Evolutionary conservation across 2,329 filamentous ascomycete species (phyloP), one percentile per base, ranked within the genome.

Genomic region (Exophiala bonariae): DNA sequence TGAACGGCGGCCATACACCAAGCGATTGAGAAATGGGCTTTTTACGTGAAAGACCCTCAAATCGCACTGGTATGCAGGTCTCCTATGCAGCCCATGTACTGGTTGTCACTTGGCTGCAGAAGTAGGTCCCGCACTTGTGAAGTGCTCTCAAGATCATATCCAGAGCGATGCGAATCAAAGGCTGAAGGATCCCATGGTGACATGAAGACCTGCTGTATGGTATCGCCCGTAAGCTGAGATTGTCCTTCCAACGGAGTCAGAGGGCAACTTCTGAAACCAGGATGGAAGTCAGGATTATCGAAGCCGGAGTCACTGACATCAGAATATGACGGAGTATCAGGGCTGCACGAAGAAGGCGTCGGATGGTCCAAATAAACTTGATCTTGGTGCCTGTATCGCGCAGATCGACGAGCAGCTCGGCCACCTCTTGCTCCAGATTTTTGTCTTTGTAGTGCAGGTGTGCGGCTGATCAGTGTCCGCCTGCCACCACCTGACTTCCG

Each of bases 401-500:
- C 61, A 16, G 63, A 58, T 52, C 62, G 60, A 52, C 67, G 69
- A 13, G 65, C 62, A 31, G 67, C 65, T 49, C 63, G 69, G 6
- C 69, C 68, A 11, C 68, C 69, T 54, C 65, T 70, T 8, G 66
- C 65, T 45, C 68, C 71, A 23, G 70, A 69, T 41, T 63, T 61
- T 52, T 70, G 69, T 47, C 68, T 66, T 50, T 68, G 63, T 46
- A 67, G 62, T 14, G 64, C 65, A 22, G 68, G 63, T 16, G 61
- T 55, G n/a, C 72, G 66, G 30, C 65, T 62, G 50, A 57, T 63
- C 31, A 58, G 54, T n/a, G 58, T 47, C 51, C 68, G 72, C 53
- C 70, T 75, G 52, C 61, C 61, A 45, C 62, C 62, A 13, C 63
- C 60, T 41, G 64, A 59, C 49, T 70, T 60, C 55, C 86, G 81